Evolutionary conservation across 768 basidiomycete species (phyloP).

Genomic region (Mycena maculata): DNA sequence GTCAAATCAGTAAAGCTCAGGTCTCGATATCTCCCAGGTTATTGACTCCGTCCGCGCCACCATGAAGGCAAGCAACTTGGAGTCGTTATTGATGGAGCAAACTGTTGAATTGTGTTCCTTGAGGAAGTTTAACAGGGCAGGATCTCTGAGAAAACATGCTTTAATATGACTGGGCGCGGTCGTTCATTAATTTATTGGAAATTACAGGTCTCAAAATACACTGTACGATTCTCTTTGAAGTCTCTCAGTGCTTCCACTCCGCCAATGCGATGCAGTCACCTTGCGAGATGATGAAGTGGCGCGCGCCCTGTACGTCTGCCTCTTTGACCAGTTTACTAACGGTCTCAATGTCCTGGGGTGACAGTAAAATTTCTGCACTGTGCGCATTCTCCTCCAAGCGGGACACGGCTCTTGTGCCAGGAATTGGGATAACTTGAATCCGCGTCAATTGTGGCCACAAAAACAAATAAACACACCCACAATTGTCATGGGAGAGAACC

Average conservation of each 20-base stretch:
- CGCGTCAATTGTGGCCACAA: not conserved
- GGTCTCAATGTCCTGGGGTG: constrained; percentile 38
- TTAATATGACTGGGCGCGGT: no score
- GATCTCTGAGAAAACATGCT: no score
- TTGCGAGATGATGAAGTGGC: constrained; percentile 13
- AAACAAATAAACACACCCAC: not conserved
- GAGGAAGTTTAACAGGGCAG: no score
- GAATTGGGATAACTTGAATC: constrained; percentile 46
- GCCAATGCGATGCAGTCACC: constrained; percentile 28
- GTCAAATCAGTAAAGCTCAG: no score
- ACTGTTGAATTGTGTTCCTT: no score
- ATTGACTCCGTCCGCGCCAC: no score
- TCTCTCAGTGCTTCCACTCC: constrained; percentile 13
- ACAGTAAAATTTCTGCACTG: constrained; percentile 38
- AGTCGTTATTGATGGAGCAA: no score
- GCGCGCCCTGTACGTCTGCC: constrained; percentile 36
- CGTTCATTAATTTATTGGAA: no score
- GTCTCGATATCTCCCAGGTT: no score
- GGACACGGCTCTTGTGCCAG: constrained; percentile 45
- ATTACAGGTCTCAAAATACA: no score
- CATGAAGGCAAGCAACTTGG: no score
- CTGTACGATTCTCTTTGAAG: no score
- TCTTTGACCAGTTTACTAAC: constrained; percentile 41
- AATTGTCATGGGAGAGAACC: constrained; percentile 30
- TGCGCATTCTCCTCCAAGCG: constrained; percentile 51